A percentile compares a stretch with the other conserved stretches of the same genome.
phyloP scores from a whole-genome alignment of 139 green algal genomes.

The Zygnema cylindricum region DNA sequence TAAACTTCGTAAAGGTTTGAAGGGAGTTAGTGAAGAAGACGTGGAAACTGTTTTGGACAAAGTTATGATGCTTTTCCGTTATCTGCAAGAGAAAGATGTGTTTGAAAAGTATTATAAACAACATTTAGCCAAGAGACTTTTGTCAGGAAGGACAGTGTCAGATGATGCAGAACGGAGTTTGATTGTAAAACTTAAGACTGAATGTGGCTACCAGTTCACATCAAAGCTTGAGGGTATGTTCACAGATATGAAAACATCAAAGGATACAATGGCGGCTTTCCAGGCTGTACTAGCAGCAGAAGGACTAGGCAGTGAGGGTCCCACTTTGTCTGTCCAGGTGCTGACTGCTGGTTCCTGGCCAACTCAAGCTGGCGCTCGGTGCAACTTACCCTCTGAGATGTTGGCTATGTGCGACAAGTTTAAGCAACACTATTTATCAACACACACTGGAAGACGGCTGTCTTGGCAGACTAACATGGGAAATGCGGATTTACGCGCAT shows the following conservation, averaged over 20 bases:
- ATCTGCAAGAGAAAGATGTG: constrained; percentile 96
- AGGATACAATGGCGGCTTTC: constrained; percentile 88
- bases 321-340: constrained; percentile 68
- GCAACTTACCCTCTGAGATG: constrained; percentile 85
- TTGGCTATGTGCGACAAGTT: constrained; percentile 80
- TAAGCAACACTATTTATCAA: constrained; percentile 82
- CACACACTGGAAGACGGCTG: constrained; percentile 83
- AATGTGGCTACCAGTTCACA: constrained; percentile 99
- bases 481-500: constrained; percentile 82
- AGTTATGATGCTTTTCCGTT: constrained; percentile 67
- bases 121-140: constrained; percentile 93
- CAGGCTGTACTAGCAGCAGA: constrained; percentile 18
- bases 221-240: constrained; percentile 99
- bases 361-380: constrained; percentile 73
- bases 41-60: constrained; percentile 91
- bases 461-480: constrained; percentile 97
- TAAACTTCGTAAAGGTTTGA: constrained; percentile 80
- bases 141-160: constrained; percentile 74
- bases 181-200: constrained; percentile 96
- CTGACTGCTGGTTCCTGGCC: constrained; percentile 96
- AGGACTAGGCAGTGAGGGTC: constrained; percentile 20
- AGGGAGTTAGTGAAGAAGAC: constrained; percentile 80
- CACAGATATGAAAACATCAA: constrained; percentile 93
- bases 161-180: constrained; percentile 89
- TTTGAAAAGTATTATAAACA: constrained; percentile 99